These are phyloP conservation scores for Brettanomyces sp. DNA, from an alignment of 805 yeast genomes.

Conservation along the genomic window DNA sequence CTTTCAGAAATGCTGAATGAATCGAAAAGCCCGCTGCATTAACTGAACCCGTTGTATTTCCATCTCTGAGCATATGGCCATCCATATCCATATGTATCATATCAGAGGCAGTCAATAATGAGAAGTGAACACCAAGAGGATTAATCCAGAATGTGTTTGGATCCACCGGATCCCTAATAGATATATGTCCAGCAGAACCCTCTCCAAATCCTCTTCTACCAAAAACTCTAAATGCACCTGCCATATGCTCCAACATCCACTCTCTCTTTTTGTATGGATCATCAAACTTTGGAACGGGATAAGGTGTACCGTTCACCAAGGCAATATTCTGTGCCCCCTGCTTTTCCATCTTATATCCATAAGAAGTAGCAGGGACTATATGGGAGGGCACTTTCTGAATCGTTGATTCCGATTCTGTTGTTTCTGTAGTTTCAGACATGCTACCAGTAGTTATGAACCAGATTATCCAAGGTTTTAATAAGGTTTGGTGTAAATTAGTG, in stretches of 20 bases:
- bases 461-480: background rate
- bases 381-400: constrained; percentile 14
- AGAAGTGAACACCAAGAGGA: constrained; percentile 75
- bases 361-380: constrained; percentile 25
- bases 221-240: constrained; percentile 76
- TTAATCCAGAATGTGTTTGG: constrained; percentile 84
- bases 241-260: constrained; percentile 64
- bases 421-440: constrained; percentile 3
- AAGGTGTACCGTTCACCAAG: constrained; percentile 42
- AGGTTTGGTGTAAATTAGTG: no score
- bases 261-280: constrained; percentile 40
- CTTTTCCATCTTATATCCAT: constrained; percentile 32
- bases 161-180: constrained; percentile 75
- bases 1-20: constrained; percentile 58
- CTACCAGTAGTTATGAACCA: background rate
- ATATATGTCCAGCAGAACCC: constrained; percentile 81
- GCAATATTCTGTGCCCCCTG: constrained; percentile 57
- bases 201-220: constrained; percentile 71
- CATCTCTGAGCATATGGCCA: constrained; percentile 51
- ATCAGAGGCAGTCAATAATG: constrained; percentile 47
- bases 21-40: constrained; percentile 66
- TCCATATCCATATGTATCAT: constrained; percentile 56
- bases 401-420: constrained; percentile 1
- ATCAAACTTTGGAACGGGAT: constrained; percentile 42
- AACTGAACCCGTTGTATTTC: constrained; percentile 33